Percentiles rank a stretch among this genome's conserved stretches.
phyloP scores from a whole-genome alignment of 1,284 basidiomycete genomes.

The Lentinula novae-zelandiae region DNA sequence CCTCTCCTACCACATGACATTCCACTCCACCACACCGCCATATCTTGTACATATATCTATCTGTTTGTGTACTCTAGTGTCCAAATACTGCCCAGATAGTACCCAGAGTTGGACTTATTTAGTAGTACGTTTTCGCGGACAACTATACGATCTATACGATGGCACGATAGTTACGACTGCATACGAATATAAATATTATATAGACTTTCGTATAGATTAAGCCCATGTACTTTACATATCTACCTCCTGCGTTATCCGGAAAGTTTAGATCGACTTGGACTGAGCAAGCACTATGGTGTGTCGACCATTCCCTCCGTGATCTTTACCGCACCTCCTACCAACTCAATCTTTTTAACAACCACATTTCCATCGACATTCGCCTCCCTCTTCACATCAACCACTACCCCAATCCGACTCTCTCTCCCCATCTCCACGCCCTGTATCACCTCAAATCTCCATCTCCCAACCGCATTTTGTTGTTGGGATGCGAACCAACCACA shows the following conservation, averaged over 20 bases:
- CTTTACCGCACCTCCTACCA: conserved; percentile 35
- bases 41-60: too few relatives aligned
- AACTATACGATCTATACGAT: not conserved
- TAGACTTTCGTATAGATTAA: too few relatives aligned
- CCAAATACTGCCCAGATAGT: not conserved
- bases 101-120: not conserved
- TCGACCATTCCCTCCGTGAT: conserved; percentile 30
- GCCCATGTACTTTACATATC: too few relatives aligned
- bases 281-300: too few relatives aligned
- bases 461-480: conserved; percentile 27
- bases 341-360: conserved; percentile 28
- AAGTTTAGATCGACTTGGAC: too few relatives aligned
- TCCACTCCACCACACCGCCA: too few relatives aligned
- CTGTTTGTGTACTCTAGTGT: not conserved
- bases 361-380: conserved; percentile 24
- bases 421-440: conserved; percentile 45
- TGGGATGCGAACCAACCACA: conserved; percentile 32
- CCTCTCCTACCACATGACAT: too few relatives aligned
- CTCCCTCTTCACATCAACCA: conserved; percentile 27
- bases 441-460: conserved; percentile 31
- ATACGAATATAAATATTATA: too few relatives aligned
- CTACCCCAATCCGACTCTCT: conserved; percentile 36
- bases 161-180: too few relatives aligned
- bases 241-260: too few relatives aligned
- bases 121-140: not conserved